These are phyloP conservation scores for Chaetomidium leptoderma DNA, from an alignment of 495 filamentous ascomycete species.

Conservation along the genomic window DNA sequence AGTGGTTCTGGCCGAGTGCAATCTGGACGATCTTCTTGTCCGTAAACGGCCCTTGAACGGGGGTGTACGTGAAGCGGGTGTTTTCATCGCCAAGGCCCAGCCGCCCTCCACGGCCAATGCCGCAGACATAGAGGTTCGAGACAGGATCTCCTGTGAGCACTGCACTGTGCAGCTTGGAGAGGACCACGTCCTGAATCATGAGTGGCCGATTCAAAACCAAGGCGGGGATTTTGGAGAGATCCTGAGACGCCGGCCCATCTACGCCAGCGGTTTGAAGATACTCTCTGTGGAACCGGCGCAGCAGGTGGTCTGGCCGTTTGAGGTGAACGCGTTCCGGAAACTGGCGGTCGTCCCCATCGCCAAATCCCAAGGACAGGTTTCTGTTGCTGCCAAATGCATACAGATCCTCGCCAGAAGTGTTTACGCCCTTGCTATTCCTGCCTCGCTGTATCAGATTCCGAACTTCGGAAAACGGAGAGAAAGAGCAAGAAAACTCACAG, in stretches of 20 bases:
- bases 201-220: constrained; percentile 65
- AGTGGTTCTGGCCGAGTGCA: constrained; percentile 87
- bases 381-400: constrained; percentile 95
- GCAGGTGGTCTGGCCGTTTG: constrained; percentile 73
- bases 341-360: constrained; percentile 88
- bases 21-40: constrained; percentile 67
- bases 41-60: constrained; percentile 66
- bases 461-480: background rate
- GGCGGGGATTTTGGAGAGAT: constrained; percentile 56
- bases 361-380: constrained; percentile 86
- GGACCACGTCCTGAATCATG: constrained; percentile 66
- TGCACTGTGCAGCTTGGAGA: constrained; percentile 91
- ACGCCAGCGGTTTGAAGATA: constrained; percentile 41
- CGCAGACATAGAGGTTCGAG: constrained; percentile 88
- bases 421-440: background rate
- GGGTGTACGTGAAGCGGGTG: constrained; percentile 78
- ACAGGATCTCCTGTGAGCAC: constrained; percentile 85
- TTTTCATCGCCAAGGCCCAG: constrained; percentile 86
- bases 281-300: constrained; percentile 63
- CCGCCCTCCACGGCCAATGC: constrained; percentile 84
- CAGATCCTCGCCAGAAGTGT: constrained; percentile 67
- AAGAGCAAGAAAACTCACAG: constrained; percentile 18
- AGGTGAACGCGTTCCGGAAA: constrained; percentile 79
- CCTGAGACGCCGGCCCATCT: constrained; percentile 30
- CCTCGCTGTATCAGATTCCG: constrained; percentile 6